Percentiles rank a stretch among this genome's conserved stretches.
phyloP scores from a whole-genome alignment of 2,329 filamentous ascomycete species.

The Alternaria ethzedia region DNA sequence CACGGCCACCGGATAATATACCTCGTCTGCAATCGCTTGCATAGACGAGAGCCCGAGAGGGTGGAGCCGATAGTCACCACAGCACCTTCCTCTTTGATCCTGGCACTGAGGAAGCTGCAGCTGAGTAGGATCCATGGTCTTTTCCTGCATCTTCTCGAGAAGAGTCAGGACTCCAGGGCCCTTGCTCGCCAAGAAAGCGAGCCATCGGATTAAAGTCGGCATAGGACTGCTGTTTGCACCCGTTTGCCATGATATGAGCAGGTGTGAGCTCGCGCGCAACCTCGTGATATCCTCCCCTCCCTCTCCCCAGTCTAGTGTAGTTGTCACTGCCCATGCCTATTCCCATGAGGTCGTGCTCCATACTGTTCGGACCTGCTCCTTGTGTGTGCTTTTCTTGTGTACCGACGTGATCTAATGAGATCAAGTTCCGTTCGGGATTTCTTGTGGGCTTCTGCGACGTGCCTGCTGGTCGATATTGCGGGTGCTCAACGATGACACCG shows the following conservation, averaged over 20 bases:
- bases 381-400: neutral
- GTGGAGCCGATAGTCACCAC: neutral
- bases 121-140: neutral
- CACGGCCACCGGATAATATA: neutral
- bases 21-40: neutral
- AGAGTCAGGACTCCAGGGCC: constrained; percentile 12
- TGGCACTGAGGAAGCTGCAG: neutral
- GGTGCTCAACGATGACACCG: constrained; percentile 25
- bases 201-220: constrained; percentile 6
- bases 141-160: neutral
- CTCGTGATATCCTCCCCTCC: constrained; percentile 7
- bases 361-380: neutral
- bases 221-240: neutral
- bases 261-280: neutral
- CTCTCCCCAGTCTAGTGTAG: neutral
- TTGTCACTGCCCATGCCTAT: neutral
- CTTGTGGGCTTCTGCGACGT: neutral
- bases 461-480: constrained; percentile 16
- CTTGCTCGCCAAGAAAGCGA: constrained; percentile 14
- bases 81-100: neutral
- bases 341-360: neutral
- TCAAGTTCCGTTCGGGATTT: constrained; percentile 2
- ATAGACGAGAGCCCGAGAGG: neutral
- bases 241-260: neutral
- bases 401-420: neutral